Evolutionary conservation across 2,329 filamentous ascomycete species (phyloP), one percentile per base, ranked within the genome.

Genomic region (Didymella keratinophila): DNA sequence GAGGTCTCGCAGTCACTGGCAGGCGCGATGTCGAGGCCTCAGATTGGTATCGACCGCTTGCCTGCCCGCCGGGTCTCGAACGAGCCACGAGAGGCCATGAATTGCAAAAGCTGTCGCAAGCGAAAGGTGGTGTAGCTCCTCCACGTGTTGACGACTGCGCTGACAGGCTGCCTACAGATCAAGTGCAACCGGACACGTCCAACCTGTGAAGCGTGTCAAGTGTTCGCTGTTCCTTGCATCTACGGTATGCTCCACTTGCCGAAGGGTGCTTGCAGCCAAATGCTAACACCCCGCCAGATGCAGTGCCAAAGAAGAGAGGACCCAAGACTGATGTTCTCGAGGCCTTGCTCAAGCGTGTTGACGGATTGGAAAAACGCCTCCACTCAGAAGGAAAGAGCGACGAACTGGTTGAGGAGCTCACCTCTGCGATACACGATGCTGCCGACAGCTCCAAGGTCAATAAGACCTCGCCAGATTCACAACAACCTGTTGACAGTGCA

Each of bases 71-170:
- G 89, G 41, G 82, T 87, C 78, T 87, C 84, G 77, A 89, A 86
- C 69, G 90, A 95, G 76, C 91, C 90, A 39, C 87, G 90, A 70
- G 92, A 96, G 81, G 91, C 90, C 32, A 96, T 96, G 92, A 96
- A 96, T 77, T 96, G 92, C 86, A 96, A 96, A 78, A 95, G 91
- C 56, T 96, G 92, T 81, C 87, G 92, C 68, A 96, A 96, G 79
- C 85, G 92, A 80, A 96, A 96, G 89, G 92, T 94, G 78, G 25
- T 44, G 11, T 34, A 49, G 49, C 43, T 42, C 50, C 46, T 28
- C 23, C 45, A 46, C 20, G 11, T 51, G 41, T 11, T 34, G 11
- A 47, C 18, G 46, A 41, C 41, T n/a, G 9, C 39, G 43, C 68
- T 71, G 54, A 70, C 65, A 53, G 60, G 16, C 42, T 34, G 32